These are phyloP conservation scores for Mortierella sp. DNA, from an alignment of 371 early-diverging fungal genomes.

Conservation along the genomic window DNA sequence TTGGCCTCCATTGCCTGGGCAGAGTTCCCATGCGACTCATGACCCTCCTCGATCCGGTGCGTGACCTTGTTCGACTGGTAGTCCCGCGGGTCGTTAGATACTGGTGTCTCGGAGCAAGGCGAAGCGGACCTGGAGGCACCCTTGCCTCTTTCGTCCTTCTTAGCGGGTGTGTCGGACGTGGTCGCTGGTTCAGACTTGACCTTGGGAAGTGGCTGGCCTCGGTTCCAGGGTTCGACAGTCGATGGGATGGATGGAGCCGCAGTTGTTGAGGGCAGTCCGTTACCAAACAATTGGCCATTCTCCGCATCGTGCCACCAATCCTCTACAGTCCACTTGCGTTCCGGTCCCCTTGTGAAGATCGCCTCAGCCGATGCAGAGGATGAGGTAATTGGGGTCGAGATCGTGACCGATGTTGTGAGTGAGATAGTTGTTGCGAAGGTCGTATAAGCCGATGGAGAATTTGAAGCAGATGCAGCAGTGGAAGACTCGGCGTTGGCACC, in stretches of 20 bases:
- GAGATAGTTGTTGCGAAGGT: too few relatives aligned
- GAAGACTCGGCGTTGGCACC: not conserved
- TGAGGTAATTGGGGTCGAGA: too few relatives aligned
- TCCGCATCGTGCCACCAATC: too few relatives aligned
- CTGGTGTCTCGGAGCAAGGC: not conserved
- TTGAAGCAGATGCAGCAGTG: not conserved
- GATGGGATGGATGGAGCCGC: too few relatives aligned
- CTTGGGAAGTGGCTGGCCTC: constrained; percentile 11
- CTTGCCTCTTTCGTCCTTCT: constrained; percentile 13
- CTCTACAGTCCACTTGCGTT: too few relatives aligned
- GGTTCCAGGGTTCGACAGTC: constrained; percentile 22
- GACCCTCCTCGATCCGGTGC: constrained; percentile 38
- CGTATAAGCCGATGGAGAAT: not conserved
- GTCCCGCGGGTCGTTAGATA: constrained; percentile 14
- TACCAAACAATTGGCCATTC: too few relatives aligned
- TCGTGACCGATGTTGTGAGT: too few relatives aligned
- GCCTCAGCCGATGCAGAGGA: too few relatives aligned
- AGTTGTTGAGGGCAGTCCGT: too few relatives aligned
- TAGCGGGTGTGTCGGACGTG: not conserved
- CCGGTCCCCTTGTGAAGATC: too few relatives aligned
- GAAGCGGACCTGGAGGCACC: not conserved
- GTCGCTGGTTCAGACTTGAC: not conserved
- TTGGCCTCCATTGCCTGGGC: constrained; percentile 11
- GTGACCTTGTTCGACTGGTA: constrained; percentile 36
- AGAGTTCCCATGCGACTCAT: constrained; percentile 14